These are phyloP conservation scores for Phytophthora rubi DNA, from an alignment of 352 stramenopile genomes.

Conservation along the genomic window DNA sequence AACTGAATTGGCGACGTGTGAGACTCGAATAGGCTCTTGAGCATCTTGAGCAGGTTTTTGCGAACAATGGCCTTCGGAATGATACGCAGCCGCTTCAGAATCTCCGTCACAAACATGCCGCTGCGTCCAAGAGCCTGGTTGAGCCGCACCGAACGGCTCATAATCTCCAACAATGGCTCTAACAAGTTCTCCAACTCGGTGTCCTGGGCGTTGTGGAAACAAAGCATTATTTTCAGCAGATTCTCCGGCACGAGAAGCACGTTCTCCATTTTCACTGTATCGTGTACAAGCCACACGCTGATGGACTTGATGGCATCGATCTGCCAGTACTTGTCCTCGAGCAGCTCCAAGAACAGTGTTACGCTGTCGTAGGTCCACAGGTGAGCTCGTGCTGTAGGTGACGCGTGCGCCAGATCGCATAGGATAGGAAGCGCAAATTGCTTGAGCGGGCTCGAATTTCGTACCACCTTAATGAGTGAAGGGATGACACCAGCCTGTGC, in stretches of 20 bases:
- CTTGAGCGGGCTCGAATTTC: conserved; percentile 86
- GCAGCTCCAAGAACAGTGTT: conserved; percentile 85
- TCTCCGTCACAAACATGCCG: conserved; percentile 85
- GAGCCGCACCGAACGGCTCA: conserved; percentile 74
- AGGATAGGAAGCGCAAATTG: conserved; percentile 93
- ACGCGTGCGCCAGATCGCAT: conserved; percentile 93
- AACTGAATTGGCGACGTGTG: conserved; percentile 88
- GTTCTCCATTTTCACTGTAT: conserved; percentile 86
- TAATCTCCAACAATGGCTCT: conserved; percentile 82
- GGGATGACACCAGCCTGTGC: conserved; percentile 90
- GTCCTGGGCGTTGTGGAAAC: conserved; percentile 72
- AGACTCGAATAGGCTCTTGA: conserved; percentile 90
- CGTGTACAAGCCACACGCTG: conserved; percentile 84
- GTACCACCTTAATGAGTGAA: conserved; percentile 89
- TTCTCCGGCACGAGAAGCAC: conserved; percentile 72
- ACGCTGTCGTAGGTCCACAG: conserved; percentile 87
- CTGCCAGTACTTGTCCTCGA: conserved; percentile 92
- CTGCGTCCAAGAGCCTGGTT: conserved; percentile 89
- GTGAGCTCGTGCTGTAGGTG: conserved; percentile 77
- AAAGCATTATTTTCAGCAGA: conserved; percentile 73
- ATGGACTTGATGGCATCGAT: conserved; percentile 91
- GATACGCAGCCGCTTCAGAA: conserved; percentile 79
- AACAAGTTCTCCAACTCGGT: conserved; percentile 82
- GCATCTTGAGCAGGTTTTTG: conserved; percentile 93
- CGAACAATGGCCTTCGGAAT: conserved; percentile 89